phyloP scores from a whole-genome alignment of 2,329 filamentous ascomycete genomes.

The Fusarium virguliforme region DNA sequence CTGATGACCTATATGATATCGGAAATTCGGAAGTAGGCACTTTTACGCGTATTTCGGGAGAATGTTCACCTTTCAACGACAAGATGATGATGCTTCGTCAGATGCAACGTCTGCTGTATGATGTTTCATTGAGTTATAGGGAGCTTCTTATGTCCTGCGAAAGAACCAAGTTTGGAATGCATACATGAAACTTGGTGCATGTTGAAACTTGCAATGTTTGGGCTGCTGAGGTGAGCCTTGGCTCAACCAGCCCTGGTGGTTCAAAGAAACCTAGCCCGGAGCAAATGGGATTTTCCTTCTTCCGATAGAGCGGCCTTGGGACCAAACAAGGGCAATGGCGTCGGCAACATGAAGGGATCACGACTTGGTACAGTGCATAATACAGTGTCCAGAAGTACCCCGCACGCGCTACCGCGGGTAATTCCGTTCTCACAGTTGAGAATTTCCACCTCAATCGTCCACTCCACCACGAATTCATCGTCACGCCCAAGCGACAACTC shows the following conservation, averaged over 20 bases:
- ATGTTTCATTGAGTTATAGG: neutral
- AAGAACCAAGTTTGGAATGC: neutral
- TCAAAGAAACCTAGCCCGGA: too few relatives aligned
- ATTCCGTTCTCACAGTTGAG: slow-evolving; percentile 45
- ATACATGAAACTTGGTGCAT: slow-evolving; percentile 2
- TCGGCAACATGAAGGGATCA: slow-evolving; percentile 34
- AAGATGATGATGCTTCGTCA: neutral
- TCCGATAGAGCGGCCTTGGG: neutral
- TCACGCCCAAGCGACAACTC: slow-evolving; percentile 46
- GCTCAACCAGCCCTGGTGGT: neutral
- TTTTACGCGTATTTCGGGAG: neutral
- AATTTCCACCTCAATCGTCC: slow-evolving; percentile 49
- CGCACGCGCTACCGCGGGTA: slow-evolving; percentile 39
- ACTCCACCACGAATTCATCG: slow-evolving; percentile 50
- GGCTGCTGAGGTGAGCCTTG: neutral
- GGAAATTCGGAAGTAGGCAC: slow-evolving; percentile 1
- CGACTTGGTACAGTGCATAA: neutral
- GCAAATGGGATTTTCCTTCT: neutral
- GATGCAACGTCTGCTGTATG: neutral
- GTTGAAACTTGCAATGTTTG: neutral
- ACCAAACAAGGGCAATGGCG: neutral
- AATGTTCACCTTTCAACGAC: neutral
- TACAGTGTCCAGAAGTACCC: slow-evolving; percentile 7
- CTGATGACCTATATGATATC: slow-evolving; percentile 3
- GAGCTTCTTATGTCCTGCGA: neutral